Evolutionary conservation across 1,284 basidiomycete species (phyloP).

Genomic region (Ganoderma resinaceum): DNA sequence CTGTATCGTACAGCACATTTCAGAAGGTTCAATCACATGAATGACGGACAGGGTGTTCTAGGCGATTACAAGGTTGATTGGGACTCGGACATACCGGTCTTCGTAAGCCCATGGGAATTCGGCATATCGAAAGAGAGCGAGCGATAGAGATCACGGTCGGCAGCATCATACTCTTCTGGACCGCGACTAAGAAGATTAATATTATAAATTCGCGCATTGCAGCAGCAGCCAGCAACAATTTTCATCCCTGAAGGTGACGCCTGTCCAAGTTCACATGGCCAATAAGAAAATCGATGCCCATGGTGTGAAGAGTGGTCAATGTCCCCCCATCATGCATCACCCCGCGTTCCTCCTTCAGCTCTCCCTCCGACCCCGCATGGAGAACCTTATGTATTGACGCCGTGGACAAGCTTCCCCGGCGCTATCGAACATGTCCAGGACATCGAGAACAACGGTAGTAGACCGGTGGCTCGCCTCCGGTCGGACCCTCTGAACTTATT

Average conservation of each 20-base stretch:
- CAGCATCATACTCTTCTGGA: background rate
- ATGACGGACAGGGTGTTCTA: background rate
- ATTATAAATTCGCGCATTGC: background rate
- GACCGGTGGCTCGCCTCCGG: conserved; percentile 24
- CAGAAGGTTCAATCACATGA: background rate
- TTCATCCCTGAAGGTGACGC: background rate
- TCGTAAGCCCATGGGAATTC: background rate
- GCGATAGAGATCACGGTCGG: background rate
- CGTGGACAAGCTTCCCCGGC: conserved; percentile 9
- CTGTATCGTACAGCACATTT: background rate
- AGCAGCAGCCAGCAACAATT: background rate
- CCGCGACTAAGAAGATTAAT: background rate
- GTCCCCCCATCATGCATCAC: background rate
- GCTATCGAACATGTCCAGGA: background rate
- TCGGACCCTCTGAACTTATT: conserved; percentile 25
- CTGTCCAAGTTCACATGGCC: too few species aligned
- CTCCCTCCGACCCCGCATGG: conserved; percentile 16
- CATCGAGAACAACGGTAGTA: background rate
- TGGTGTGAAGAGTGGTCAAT: background rate
- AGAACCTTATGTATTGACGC: conserved; percentile 6
- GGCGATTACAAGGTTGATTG: background rate
- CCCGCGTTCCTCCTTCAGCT: conserved; percentile 3
- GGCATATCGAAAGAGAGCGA: background rate
- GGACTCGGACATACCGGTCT: background rate
- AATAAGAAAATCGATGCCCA: too few species aligned